Base-by-base conservation (phyloP, 805 yeast species). In the Lipomyces chichibuensis region DNA sequence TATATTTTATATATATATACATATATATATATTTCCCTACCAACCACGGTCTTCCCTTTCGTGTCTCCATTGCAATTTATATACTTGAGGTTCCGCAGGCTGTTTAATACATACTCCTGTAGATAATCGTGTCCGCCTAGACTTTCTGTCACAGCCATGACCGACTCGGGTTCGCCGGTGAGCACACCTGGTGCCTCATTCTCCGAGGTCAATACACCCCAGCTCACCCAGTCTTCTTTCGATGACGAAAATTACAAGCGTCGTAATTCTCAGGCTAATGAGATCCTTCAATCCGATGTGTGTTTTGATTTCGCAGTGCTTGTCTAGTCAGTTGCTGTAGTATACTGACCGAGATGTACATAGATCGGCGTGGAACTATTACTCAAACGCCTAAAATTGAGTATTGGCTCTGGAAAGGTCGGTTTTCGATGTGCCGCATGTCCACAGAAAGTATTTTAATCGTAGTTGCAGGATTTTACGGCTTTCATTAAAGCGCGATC, bases 401-500 rank as follows among this genome's bases (percentile, higher is more conserved):
- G 92, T 65, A 82, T 93, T 56, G 83, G 83, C 67, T 88, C 96
- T 0, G 88, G 96, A 71, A 97, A 92, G 74, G 98, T 69, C 29
- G 23, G 14, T 57, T 37, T 7, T 11, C 14, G 23, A 23, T 5
- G 35, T 61, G 25, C n/a, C 17, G 17, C 37, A n/a, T 37, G 11
- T 9, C n/a, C 39, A 13, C 32, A 14, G 23, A 46, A 54, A 11
- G 27, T 11, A 1, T 11, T 11, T 20, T 29, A 43, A 39, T 23
- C 17, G 49, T n/a, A 0, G 20, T 3, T 60, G 14, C 51, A 72
- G 71, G 74, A 95, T 75, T 88, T 92, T 73, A 82, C 91, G 35
- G 86, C 86, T 72, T 95, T 86, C 77, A 80, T 94, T 64, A 89
- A 89, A 76, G 90, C 88, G 78, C 89, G 90, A 73, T 92, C 92